Percentiles rank a stretch among this genome's conserved stretches.
phyloP scores from a whole-genome alignment of 306 rosid species.

The Hippophae rhamnoides region DNA sequence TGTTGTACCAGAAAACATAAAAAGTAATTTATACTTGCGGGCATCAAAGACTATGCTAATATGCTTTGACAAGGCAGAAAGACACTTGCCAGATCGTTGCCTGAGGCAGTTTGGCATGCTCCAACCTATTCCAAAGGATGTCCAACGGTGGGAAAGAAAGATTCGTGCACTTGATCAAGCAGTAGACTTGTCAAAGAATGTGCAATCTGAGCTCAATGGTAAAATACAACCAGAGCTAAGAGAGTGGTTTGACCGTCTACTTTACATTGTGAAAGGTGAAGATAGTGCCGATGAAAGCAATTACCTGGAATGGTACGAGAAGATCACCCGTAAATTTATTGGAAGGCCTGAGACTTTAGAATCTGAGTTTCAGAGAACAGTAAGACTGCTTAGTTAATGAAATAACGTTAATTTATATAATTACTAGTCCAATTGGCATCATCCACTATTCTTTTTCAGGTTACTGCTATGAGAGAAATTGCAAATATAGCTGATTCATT shows the following conservation, averaged over 20 bases:
- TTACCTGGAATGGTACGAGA: conserved; percentile 59
- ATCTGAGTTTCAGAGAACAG: conserved; percentile 66
- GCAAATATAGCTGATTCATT: conserved; percentile 48
- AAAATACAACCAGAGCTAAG: conserved; percentile 42
- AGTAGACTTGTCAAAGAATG: conserved; percentile 30
- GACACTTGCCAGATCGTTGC: conserved; percentile 69
- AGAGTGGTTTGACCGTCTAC: conserved; percentile 54
- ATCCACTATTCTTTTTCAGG: conserved; percentile 23
- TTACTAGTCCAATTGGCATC: conserved; percentile 1
- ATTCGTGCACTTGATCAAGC: conserved; percentile 52
- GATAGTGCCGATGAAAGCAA: conserved; percentile 29
- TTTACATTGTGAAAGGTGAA: conserved; percentile 29
- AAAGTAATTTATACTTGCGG: conserved; percentile 31
- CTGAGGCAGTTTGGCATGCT: conserved; percentile 65
- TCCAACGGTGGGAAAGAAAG: conserved; percentile 65
- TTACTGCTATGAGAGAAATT: conserved; percentile 60
- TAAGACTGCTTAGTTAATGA: conserved; percentile 23
- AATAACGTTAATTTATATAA: not conserved
- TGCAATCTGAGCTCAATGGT: conserved; percentile 25
- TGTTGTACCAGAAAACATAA: conserved; percentile 54
- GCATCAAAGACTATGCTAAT: conserved; percentile 62
- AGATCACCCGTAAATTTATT: conserved; percentile 50
- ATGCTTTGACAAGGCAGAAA: conserved; percentile 74
- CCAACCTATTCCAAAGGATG: conserved; percentile 61
- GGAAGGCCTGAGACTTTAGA: conserved; percentile 66